A percentile compares a stretch with the other conserved stretches of the same genome.
phyloP scores from a whole-genome alignment of 352 stramenopile species.

The Aphanomyces invadans region DNA sequence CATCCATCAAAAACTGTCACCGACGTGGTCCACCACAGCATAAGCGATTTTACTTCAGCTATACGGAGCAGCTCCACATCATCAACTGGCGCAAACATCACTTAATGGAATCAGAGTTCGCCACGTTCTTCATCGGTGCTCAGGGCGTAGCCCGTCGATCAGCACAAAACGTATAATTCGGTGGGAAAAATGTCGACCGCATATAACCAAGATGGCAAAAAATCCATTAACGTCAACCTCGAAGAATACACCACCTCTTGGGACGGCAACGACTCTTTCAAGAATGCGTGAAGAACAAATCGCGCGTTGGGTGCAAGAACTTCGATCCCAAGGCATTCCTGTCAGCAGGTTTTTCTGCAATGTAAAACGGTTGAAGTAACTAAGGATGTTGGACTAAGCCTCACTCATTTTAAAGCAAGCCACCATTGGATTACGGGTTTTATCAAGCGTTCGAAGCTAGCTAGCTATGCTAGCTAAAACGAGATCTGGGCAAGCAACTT shows the following conservation, averaged over 20 bases:
- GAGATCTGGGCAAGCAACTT: constrained; percentile 21
- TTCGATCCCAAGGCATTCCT: background rate
- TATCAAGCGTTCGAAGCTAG: background rate
- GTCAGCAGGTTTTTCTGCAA: background rate
- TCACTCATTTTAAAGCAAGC: background rate
- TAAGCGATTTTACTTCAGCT: background rate
- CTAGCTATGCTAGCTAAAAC: constrained; percentile 22
- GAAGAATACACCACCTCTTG: background rate
- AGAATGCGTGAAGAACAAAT: background rate
- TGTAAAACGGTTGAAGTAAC: background rate
- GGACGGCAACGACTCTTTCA: background rate
- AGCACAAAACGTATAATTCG: background rate
- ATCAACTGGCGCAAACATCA: background rate
- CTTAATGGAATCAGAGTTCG: background rate
- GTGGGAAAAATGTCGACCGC: background rate
- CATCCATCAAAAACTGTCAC: background rate
- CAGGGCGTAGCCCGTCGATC: background rate
- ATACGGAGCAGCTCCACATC: background rate
- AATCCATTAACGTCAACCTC: background rate
- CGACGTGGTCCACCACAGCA: background rate
- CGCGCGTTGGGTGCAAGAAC: background rate
- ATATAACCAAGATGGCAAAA: background rate
- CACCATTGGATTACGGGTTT: background rate
- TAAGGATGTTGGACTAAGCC: background rate
- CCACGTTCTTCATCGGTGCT: background rate